phyloP scores from a whole-genome alignment of 106 monocot genomes.

The Acorus calamus region DNA sequence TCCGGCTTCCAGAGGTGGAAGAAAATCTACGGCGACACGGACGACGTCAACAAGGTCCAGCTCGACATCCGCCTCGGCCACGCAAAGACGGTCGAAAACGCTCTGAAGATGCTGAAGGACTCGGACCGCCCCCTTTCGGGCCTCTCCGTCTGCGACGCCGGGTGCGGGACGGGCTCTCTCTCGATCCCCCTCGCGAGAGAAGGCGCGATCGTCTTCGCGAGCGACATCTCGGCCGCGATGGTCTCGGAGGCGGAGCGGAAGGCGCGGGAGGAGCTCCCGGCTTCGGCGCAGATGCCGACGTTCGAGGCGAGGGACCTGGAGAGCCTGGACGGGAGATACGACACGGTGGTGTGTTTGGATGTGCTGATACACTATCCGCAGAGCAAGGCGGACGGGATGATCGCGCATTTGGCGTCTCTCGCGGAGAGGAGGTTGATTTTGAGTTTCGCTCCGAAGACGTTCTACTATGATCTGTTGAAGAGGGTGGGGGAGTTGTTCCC shows the following conservation, averaged over 20 bases:
- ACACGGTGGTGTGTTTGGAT: slow-evolving; percentile 85
- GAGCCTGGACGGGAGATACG: slow-evolving; percentile 56
- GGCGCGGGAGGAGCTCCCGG: slow-evolving; percentile 26
- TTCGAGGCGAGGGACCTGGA: slow-evolving; percentile 83
- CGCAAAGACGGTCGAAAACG: slow-evolving; percentile 75
- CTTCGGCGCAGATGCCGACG: slow-evolving; percentile 23
- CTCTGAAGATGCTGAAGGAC: slow-evolving; percentile 70
- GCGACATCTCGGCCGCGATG: slow-evolving; percentile 91
- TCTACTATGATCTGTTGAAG: slow-evolving; percentile 69
- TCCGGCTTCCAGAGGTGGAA: slow-evolving; percentile 87
- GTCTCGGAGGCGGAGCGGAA: slow-evolving; percentile 59
- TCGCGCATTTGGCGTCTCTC: slow-evolving; percentile 73
- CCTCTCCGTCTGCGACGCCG: slow-evolving; percentile 90
- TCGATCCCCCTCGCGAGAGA: slow-evolving; percentile 76
- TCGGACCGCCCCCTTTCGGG: slow-evolving; percentile 38
- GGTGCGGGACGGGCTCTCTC: slow-evolving; percentile 90
- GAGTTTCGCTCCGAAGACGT: slow-evolving; percentile 85
- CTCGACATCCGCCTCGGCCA: slow-evolving; percentile 93
- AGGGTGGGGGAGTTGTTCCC: slow-evolving; percentile 87
- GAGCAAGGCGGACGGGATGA: slow-evolving; percentile 86
- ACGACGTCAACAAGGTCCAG: slow-evolving; percentile 88
- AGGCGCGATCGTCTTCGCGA: slow-evolving; percentile 67
- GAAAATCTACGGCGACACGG: slow-evolving; percentile 87
- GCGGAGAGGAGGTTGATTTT: slow-evolving; percentile 66
- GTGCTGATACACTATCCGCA: slow-evolving; percentile 92